Conservation (phyloP, 106 monocot species). For the Acorus gramineus region DNA sequence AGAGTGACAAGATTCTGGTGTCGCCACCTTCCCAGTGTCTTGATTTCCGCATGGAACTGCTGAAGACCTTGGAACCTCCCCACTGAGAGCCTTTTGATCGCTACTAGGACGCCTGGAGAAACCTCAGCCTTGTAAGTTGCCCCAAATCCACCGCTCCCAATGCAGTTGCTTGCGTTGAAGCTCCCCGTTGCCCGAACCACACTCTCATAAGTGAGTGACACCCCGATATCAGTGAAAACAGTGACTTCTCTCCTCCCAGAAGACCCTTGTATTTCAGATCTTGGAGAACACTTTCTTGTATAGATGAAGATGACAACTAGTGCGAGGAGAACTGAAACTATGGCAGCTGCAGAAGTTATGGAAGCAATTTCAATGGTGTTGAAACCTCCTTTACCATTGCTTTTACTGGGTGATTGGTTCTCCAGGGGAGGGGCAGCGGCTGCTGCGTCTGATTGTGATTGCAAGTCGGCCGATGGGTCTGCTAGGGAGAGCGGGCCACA, state of each 20-base stretch:
- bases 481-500: constrained; percentile 25
- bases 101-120: constrained; percentile 75
- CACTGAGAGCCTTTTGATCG: constrained; percentile 85
- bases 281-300: constrained; percentile 52
- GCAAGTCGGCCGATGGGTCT: constrained; percentile 23
- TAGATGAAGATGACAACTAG: constrained; percentile 62
- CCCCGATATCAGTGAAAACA: constrained; percentile 71
- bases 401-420: constrained; percentile 6
- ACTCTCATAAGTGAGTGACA: constrained; percentile 75
- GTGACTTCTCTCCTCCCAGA: constrained; percentile 48
- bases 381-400: constrained; percentile 16
- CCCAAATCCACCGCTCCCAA: constrained; percentile 95
- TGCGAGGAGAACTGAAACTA: constrained; percentile 66
- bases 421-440: constrained; percentile 14
- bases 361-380: constrained; percentile 78
- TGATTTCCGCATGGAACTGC: constrained; percentile 86
- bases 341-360: constrained; percentile 68
- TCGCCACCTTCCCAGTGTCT: constrained; percentile 81
- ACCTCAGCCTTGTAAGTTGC: constrained; percentile 97
- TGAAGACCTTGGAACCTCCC: constrained; percentile 84
- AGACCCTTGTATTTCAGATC: constrained; percentile 28
- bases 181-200: constrained; percentile 66
- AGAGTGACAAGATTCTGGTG: constrained; percentile 93
- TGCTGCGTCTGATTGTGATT: constrained; percentile 16
- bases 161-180: constrained; percentile 73